phyloP scores from a whole-genome alignment of 495 filamentous ascomycete genomes.

The Zalerion maritima region DNA sequence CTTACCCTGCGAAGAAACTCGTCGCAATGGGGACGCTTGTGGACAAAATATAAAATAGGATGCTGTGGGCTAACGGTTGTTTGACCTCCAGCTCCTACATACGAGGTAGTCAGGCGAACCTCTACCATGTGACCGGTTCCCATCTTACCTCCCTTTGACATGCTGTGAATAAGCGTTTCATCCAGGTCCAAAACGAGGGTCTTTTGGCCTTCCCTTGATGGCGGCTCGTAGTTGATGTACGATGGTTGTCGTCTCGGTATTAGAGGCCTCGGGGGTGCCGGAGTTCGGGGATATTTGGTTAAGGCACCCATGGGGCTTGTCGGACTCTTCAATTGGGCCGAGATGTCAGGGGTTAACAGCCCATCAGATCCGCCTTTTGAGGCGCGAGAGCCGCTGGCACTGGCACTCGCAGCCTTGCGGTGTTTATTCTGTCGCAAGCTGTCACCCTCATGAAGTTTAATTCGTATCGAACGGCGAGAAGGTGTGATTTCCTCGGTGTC shows the following conservation, averaged over 20 bases:
- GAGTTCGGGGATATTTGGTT: constrained; percentile 79
- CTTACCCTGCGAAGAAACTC: constrained; percentile 81
- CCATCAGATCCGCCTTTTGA: constrained; percentile 25
- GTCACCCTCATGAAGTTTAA: constrained; percentile 82
- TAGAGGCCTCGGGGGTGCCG: constrained; percentile 75
- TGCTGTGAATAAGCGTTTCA: constrained; percentile 92
- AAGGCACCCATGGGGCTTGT: constrained; percentile 68
- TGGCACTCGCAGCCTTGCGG: constrained; percentile 31
- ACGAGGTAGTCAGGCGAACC: constrained; percentile 65
- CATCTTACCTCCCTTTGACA: constrained; percentile 92
- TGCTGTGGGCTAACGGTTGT: constrained; percentile 68
- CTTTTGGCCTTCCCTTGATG: constrained; percentile 49
- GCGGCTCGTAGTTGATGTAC: constrained; percentile 42
- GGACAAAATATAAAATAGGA: constrained; percentile 96
- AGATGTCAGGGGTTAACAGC: too few relatives aligned
- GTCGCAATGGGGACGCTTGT: constrained; percentile 93
- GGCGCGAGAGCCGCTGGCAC: constrained; percentile 16
- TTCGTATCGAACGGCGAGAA: constrained; percentile 68
- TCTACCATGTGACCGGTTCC: constrained; percentile 97
- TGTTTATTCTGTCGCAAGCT: constrained; percentile 46
- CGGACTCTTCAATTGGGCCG: constrained; percentile 66
- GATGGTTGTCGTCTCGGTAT: constrained; percentile 77
- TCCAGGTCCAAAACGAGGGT: constrained; percentile 92
- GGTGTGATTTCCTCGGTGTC: constrained; percentile 45
- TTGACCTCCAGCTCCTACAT: constrained; percentile 46